These are phyloP conservation scores for Canavalia gladiata DNA, from an alignment of 306 rosid genomes.

Conservation along the genomic window DNA sequence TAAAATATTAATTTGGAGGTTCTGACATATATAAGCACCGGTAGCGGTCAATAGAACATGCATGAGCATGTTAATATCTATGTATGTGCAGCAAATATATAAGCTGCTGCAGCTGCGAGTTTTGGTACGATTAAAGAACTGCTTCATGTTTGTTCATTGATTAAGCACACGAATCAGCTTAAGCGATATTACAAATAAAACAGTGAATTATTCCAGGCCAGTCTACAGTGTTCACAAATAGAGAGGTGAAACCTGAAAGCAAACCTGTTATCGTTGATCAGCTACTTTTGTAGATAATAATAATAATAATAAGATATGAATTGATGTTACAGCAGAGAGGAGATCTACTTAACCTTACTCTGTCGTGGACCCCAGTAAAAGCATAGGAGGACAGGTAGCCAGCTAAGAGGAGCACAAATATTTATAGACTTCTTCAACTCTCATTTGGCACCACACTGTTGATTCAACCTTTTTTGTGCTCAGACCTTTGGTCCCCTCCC, in stretches of 20 bases:
- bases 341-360: neutral
- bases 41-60: no score
- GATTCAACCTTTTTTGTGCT: slow-evolving; percentile 33
- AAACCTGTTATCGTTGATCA: slow-evolving; percentile 47
- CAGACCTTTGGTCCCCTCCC: slow-evolving; percentile 61
- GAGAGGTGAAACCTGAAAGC: neutral
- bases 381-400: slow-evolving; percentile 49
- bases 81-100: neutral
- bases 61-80: no score
- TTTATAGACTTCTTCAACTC: slow-evolving; percentile 56
- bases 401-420: slow-evolving; percentile 63
- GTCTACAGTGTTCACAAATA: neutral
- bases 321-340: neutral
- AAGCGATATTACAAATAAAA: slow-evolving; percentile 17
- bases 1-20: no score
- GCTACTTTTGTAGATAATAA: neutral
- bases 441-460: slow-evolving; percentile 53
- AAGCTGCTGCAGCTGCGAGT: neutral
- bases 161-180: slow-evolving; percentile 41
- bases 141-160: slow-evolving; percentile 18
- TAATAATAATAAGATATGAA: no score
- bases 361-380: slow-evolving; percentile 49
- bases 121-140: slow-evolving; percentile 32
- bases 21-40: no score
- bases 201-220: neutral